Evolutionary conservation across 148 eudicot species (phyloP).

Genomic region (Cornus controversa): DNA sequence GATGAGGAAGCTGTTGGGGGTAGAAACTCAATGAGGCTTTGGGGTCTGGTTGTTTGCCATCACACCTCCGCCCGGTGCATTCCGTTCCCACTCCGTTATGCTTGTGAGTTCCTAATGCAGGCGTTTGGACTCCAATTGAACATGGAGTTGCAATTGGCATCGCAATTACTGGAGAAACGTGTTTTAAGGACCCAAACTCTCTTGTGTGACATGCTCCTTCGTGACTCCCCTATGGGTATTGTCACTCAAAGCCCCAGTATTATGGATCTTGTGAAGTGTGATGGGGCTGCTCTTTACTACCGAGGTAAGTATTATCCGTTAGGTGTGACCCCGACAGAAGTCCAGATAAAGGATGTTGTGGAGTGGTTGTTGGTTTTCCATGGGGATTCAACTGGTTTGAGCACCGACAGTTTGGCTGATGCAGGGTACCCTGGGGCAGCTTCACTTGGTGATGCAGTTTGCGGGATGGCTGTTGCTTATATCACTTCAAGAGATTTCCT

Average conservation of each 20-base stretch:
- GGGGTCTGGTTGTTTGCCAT: slow-evolving; percentile 98
- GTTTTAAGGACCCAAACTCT: slow-evolving; percentile 83
- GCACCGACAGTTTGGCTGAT: slow-evolving; percentile 85
- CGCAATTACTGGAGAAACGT: slow-evolving; percentile 73
- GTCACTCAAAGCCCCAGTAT: slow-evolving; percentile 87
- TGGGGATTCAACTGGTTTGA: slow-evolving; percentile 85
- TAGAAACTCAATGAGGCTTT: slow-evolving; percentile 62
- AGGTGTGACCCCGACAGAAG: slow-evolving; percentile 84
- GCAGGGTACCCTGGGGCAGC: slow-evolving; percentile 90
- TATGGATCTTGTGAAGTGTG: slow-evolving; percentile 90
- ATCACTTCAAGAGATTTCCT: slow-evolving; percentile 74
- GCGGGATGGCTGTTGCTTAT: slow-evolving; percentile 97
- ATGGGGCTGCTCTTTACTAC: slow-evolving; percentile 86
- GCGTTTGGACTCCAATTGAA: slow-evolving; percentile 89
- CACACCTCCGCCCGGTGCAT: slow-evolving; percentile 78
- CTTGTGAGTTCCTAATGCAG: slow-evolving; percentile 98
- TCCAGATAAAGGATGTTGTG: slow-evolving; percentile 80
- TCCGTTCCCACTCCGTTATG: slow-evolving; percentile 90
- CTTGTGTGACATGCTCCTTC: slow-evolving; percentile 89
- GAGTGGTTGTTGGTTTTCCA: slow-evolving; percentile 70
- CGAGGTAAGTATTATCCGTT: slow-evolving; percentile 67
- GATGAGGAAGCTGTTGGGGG: slow-evolving; percentile 57
- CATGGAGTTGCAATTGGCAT: slow-evolving; percentile 81
- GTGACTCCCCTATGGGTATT: slow-evolving; percentile 82
- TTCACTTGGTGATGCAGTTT: slow-evolving; percentile 75